Conservation (phyloP, 148 eudicot species). For the Rhododendron griersonianum region DNA sequence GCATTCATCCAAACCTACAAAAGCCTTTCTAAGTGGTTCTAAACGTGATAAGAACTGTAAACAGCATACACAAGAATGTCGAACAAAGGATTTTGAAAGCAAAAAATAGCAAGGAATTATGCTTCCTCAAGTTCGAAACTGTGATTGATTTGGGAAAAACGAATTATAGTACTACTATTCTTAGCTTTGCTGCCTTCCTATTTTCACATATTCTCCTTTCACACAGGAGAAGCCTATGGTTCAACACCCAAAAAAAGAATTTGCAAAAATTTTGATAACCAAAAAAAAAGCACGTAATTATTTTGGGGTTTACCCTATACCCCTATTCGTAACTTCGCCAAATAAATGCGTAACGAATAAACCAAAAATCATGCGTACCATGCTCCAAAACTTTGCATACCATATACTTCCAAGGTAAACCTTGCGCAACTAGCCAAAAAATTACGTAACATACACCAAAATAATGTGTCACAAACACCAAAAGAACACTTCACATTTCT, state of each 20-base stretch:
- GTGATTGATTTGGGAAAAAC: neutral
- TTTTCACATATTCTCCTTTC: neutral
- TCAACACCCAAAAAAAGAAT: neutral
- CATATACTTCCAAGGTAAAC: neutral
- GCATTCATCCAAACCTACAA: neutral
- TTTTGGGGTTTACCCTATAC: neutral
- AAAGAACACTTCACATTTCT: too few species aligned
- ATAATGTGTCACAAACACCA: neutral
- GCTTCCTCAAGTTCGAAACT: neutral
- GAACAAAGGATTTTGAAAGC: neutral
- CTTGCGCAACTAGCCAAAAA: neutral
- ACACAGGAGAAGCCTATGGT: neutral
- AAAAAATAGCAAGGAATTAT: neutral
- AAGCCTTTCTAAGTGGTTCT: neutral
- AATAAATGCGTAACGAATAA: too few species aligned
- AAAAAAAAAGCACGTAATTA: neutral
- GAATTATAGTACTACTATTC: neutral
- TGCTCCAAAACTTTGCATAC: neutral
- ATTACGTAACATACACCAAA: neutral
- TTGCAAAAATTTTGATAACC: neutral
- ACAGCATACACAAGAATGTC: neutral
- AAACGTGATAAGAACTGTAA: neutral
- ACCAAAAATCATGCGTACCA: neutral
- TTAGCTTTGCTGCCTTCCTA: neutral
- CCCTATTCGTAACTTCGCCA: neutral